Percentiles rank a stretch among this genome's conserved stretches.
These are phyloP conservation scores for Gnomoniopsis sp. DNA, from an alignment of 2,329 filamentous ascomycete genomes.

Conservation along the genomic window DNA sequence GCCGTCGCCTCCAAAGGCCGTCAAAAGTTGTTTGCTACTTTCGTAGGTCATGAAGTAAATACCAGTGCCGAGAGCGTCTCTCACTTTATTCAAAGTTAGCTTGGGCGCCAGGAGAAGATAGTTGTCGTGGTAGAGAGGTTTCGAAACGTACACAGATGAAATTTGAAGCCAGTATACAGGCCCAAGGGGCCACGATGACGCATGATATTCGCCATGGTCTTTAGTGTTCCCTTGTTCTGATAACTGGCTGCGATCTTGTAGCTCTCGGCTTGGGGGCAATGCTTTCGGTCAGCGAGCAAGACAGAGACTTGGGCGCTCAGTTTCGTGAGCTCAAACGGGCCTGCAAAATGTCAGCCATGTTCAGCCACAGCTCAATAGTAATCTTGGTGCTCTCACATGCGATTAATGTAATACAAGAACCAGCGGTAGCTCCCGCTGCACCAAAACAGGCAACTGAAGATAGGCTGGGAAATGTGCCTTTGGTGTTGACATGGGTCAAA, in stretches of 20 bases:
- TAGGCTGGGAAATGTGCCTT: constrained; percentile 67
- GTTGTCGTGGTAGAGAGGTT: too few species aligned
- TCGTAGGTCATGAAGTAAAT: constrained; percentile 92
- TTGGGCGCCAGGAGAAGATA: not conserved
- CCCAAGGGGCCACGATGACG: constrained; percentile 69
- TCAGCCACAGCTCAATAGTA: not conserved
- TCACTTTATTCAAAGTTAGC: constrained; percentile 45
- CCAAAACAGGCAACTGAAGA: constrained; percentile 75
- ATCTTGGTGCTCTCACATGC: constrained; percentile 55
- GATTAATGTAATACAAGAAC: constrained; percentile 74
- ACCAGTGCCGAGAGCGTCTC: constrained; percentile 77
- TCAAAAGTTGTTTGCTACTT: constrained; percentile 77
- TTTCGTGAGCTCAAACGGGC: constrained; percentile 87
- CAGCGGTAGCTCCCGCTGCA: constrained; percentile 73
- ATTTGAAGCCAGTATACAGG: constrained; percentile 75
- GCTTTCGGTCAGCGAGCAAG: constrained; percentile 61
- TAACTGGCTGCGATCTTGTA: constrained; percentile 65
- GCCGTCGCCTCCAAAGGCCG: constrained; percentile 67
- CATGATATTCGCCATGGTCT: constrained; percentile 74
- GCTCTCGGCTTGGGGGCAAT: constrained; percentile 43
- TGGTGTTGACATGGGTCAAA: constrained; percentile 66
- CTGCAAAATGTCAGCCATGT: constrained; percentile 33
- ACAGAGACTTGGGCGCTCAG: constrained; percentile 83
- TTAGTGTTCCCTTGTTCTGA: constrained; percentile 72
- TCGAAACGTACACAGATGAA: constrained; percentile 66